phyloP scores from a whole-genome alignment of 2,329 filamentous ascomycete species.

The Tolypocladium nubicola region DNA sequence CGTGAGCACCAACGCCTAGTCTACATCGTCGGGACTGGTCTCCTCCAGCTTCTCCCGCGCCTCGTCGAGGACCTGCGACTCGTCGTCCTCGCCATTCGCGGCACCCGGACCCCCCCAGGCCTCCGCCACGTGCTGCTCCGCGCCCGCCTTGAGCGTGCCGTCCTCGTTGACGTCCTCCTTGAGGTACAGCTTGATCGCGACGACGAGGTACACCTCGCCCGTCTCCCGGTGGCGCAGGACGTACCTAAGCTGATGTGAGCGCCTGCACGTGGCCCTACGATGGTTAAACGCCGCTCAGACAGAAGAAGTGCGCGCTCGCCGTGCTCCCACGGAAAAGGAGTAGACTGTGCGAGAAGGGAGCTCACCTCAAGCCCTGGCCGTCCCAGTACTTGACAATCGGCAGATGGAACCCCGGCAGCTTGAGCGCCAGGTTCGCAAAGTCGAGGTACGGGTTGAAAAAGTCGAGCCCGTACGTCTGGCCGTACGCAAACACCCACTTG shows the following conservation, averaged over 20 bases:
- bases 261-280: slow-evolving; percentile 31
- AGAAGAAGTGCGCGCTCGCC: background rate
- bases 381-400: slow-evolving; percentile 73
- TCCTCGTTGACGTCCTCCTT: slow-evolving; percentile 54
- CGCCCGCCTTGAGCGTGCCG: slow-evolving; percentile 37
- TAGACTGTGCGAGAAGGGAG: background rate
- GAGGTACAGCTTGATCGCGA: slow-evolving; percentile 69
- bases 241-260: slow-evolving; percentile 82
- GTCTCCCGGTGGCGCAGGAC: slow-evolving; percentile 75
- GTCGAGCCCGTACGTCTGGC: slow-evolving; percentile 40
- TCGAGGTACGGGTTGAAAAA: slow-evolving; percentile 93
- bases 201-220: slow-evolving; percentile 65
- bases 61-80: slow-evolving; percentile 25
- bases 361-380: slow-evolving; percentile 64
- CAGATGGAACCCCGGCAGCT: slow-evolving; percentile 61
- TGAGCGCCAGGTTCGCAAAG: slow-evolving; percentile 62
- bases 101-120: slow-evolving; percentile 10
- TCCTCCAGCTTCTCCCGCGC: slow-evolving; percentile 25
- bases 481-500: slow-evolving; percentile 45
- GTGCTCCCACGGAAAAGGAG: background rate
- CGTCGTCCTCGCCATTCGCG: slow-evolving; percentile 17
- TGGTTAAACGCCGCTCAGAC: slow-evolving; percentile 8
- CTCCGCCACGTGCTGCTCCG: slow-evolving; percentile 16
- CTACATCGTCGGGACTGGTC: slow-evolving; percentile 31
- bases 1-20: slow-evolving; percentile 17